phyloP scores from a whole-genome alignment of 805 yeast species.

The Yamadazyma takamatsuzukensis region DNA sequence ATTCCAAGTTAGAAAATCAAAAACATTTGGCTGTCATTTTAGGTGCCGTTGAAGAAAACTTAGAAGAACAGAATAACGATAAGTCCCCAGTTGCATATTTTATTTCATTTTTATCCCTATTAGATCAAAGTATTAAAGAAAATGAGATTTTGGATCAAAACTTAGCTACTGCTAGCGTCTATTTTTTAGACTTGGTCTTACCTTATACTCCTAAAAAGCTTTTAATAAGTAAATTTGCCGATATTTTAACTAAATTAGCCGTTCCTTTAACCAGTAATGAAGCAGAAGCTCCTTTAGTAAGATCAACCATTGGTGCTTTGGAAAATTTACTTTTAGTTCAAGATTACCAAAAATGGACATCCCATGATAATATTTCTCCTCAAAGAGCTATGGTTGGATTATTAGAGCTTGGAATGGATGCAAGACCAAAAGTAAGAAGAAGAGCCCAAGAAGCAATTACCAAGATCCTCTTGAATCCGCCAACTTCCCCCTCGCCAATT shows the following conservation, averaged over 20 bases:
- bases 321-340: slow-evolving; percentile 79
- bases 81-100: slow-evolving; percentile 77
- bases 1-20: slow-evolving; percentile 83
- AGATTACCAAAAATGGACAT: slow-evolving; percentile 72
- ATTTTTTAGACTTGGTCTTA: slow-evolving; percentile 74
- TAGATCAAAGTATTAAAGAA: slow-evolving; percentile 65
- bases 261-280: slow-evolving; percentile 68
- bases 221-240: slow-evolving; percentile 70
- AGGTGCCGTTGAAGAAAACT: slow-evolving; percentile 86
- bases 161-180: slow-evolving; percentile 73
- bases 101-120: slow-evolving; percentile 73
- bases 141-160: slow-evolving; percentile 53
- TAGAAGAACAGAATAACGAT: slow-evolving; percentile 60
- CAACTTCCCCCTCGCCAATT: slow-evolving; percentile 70
- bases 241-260: slow-evolving; percentile 74
- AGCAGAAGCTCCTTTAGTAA: slow-evolving; percentile 75
- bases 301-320: slow-evolving; percentile 81
- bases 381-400: slow-evolving; percentile 77
- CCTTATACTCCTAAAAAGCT: slow-evolving; percentile 70
- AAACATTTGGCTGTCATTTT: slow-evolving; percentile 79
- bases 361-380: slow-evolving; percentile 61
- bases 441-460: slow-evolving; percentile 90
- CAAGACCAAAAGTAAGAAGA: slow-evolving; percentile 92
- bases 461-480: slow-evolving; percentile 59
- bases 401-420: slow-evolving; percentile 75